Conservation (phyloP, 2,329 filamentous ascomycete species). For the Byssothecium circinans region DNA sequence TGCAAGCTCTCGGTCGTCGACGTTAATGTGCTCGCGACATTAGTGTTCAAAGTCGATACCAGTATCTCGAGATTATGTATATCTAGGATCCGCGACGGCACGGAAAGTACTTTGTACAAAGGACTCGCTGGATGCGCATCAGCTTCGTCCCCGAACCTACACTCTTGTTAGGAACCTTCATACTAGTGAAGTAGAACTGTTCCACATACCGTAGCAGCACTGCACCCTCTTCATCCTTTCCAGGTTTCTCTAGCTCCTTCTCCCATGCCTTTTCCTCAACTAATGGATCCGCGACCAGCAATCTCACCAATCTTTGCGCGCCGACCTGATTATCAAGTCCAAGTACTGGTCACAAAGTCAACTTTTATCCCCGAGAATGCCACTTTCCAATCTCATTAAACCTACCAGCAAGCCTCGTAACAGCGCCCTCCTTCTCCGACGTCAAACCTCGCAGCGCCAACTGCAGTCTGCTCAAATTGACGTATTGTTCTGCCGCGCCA, state of each 20-base stretch:
- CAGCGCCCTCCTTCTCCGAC: slow-evolving; percentile 48
- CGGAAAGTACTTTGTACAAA: slow-evolving; percentile 61
- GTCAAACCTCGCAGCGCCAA: slow-evolving; percentile 69
- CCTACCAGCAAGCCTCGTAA: slow-evolving; percentile 59
- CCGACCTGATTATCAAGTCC: slow-evolving; percentile 54
- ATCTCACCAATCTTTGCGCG: slow-evolving; percentile 66
- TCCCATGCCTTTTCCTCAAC: slow-evolving; percentile 49
- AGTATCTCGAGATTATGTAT: slow-evolving; percentile 66
- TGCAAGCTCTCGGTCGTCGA: slow-evolving; percentile 49
- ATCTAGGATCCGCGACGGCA: slow-evolving; percentile 65
- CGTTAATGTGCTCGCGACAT: slow-evolving; percentile 37
- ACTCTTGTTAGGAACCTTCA: slow-evolving; percentile 16
- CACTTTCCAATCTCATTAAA: slow-evolving; percentile 1
- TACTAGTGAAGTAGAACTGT: no score
- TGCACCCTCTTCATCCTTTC: slow-evolving; percentile 43
- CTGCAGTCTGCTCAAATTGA: slow-evolving; percentile 71
- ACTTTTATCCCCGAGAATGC: slow-evolving; percentile 1
- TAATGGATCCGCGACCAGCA: slow-evolving; percentile 56
- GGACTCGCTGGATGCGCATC: slow-evolving; percentile 51
- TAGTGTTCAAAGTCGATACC: slow-evolving; percentile 56
- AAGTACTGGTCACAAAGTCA: slow-evolving; percentile 46
- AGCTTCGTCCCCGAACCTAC: slow-evolving; percentile 58
- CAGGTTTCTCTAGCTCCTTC: slow-evolving; percentile 39
- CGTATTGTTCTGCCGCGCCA: slow-evolving; percentile 60
- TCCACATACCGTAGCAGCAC: slow-evolving; percentile 46